These are phyloP conservation scores for Brassica hybrid DNA, from an alignment of 441 rosid species.

Conservation along the genomic window DNA sequence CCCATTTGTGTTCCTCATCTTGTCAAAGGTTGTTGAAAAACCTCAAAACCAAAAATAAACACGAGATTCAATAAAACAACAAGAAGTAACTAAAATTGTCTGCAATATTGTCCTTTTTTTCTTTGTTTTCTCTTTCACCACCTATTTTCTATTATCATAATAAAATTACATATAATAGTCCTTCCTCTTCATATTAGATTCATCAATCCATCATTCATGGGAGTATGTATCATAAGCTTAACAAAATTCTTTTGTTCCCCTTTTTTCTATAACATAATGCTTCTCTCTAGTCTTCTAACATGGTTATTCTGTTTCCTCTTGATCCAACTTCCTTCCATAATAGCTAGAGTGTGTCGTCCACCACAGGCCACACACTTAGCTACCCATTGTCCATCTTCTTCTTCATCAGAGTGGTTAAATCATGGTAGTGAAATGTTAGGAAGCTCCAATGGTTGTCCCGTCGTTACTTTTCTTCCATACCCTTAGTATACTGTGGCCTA, in stretches of 20 bases:
- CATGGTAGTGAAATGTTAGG: slow-evolving; percentile 63
- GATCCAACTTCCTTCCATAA: slow-evolving; percentile 66
- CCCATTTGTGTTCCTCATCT: slow-evolving; percentile 50
- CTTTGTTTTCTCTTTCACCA: no score
- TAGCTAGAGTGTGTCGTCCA: slow-evolving; percentile 89
- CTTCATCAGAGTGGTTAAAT: slow-evolving; percentile 46
- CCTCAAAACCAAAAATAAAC: no score
- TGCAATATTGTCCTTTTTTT: no score
- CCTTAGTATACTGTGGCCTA: slow-evolving; percentile 40
- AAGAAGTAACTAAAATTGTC: no score
- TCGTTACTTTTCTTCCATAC: slow-evolving; percentile 79
- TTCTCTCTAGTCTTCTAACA: slow-evolving; percentile 4
- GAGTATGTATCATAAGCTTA: slow-evolving; percentile 22
- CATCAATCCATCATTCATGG: no score
- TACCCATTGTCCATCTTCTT: slow-evolving; percentile 62
- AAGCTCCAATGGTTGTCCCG: slow-evolving; percentile 91
- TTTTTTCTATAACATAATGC: slow-evolving; percentile 27
- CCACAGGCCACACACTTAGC: slow-evolving; percentile 88
- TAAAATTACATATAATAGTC: no score
- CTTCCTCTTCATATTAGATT: no score
- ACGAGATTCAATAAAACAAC: no score
- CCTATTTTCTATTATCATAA: no score
- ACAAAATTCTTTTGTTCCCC: slow-evolving; percentile 26
- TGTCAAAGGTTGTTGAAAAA: slow-evolving; percentile 43
- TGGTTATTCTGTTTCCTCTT: slow-evolving; percentile 32